These are phyloP conservation scores for Carpinus fangiana DNA, from an alignment of 306 rosid species.

Conservation along the genomic window DNA sequence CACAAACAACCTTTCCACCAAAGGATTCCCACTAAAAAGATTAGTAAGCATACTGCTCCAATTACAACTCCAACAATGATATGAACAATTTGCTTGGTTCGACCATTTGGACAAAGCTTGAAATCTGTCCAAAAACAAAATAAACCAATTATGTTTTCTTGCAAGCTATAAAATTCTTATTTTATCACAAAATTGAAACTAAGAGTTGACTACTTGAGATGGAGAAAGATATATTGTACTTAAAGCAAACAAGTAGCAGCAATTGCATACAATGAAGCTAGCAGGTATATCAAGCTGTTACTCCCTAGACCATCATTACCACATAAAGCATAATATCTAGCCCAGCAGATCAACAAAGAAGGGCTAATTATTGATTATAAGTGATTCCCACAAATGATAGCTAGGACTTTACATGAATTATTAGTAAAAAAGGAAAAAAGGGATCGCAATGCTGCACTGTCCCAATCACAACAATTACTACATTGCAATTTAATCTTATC, in stretches of 20 bases:
- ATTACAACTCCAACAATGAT: conserved; percentile 32
- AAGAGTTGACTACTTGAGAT: neutral
- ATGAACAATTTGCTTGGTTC: conserved; percentile 29
- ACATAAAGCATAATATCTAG: neutral
- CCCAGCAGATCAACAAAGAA: neutral
- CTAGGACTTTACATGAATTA: neutral
- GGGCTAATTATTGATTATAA: neutral
- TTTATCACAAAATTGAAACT: neutral
- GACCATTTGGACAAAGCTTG: conserved; percentile 43
- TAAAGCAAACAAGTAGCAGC: too few relatives aligned
- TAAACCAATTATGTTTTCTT: neutral
- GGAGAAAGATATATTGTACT: neutral
- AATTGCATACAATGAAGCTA: too few relatives aligned
- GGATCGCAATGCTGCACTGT: neutral
- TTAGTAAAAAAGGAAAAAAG: neutral
- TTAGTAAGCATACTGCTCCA: conserved; percentile 44
- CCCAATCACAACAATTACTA: neutral
- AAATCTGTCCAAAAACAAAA: conserved; percentile 37
- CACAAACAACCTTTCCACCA: conserved; percentile 50
- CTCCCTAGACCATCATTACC: neutral
- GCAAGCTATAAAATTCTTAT: neutral
- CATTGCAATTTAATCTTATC: neutral
- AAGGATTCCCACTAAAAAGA: conserved; percentile 47
- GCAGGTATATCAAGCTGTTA: neutral
- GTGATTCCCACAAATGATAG: neutral